Percentiles rank a stretch among this genome's conserved stretches.
These are phyloP conservation scores for Mucor circinelloides DNA, from an alignment of 371 early-diverging fungal species.

Conservation along the genomic window DNA sequence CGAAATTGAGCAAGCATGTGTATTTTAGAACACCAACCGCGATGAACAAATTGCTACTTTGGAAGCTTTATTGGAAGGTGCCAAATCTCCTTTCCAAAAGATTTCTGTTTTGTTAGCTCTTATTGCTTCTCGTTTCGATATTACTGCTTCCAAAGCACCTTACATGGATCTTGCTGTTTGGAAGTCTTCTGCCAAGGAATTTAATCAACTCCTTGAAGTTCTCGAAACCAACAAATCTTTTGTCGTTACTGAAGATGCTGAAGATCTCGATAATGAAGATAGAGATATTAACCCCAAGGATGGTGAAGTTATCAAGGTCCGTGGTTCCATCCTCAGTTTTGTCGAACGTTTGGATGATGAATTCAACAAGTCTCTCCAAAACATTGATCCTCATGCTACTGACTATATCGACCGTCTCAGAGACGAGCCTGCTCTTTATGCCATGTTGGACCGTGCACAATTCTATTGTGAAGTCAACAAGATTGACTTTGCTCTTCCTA, in stretches of 20 bases:
- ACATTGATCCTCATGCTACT: slow-evolving; percentile 94
- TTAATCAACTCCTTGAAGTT: slow-evolving; percentile 73
- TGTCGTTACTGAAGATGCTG: slow-evolving; percentile 66
- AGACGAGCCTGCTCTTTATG: slow-evolving; percentile 89
- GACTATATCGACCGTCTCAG: slow-evolving; percentile 94
- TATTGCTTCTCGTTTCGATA: slow-evolving; percentile 93
- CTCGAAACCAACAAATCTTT: slow-evolving; percentile 73
- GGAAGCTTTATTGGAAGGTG: slow-evolving; percentile 65
- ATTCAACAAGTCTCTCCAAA: slow-evolving; percentile 92
- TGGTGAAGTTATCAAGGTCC: slow-evolving; percentile 61
- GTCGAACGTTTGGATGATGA: slow-evolving; percentile 97
- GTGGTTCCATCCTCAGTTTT: slow-evolving; percentile 88
- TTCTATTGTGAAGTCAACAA: slow-evolving; percentile 71
- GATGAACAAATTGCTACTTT: slow-evolving; percentile 73
- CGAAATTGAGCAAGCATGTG: background rate
- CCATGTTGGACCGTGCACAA: slow-evolving; percentile 86
- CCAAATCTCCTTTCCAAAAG: slow-evolving; percentile 80
- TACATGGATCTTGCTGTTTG: slow-evolving; percentile 81
- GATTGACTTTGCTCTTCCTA: slow-evolving; percentile 65
- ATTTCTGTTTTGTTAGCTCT: slow-evolving; percentile 85
- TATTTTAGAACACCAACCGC: slow-evolving; percentile 92
- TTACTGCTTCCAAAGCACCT: slow-evolving; percentile 62
- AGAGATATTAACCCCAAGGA: slow-evolving; percentile 61
- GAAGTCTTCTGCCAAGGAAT: slow-evolving; percentile 74
- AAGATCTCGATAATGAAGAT: slow-evolving; percentile 70